Evolutionary conservation across 208 protist genomes (phyloP), one percentile per base, ranked within the genome.

Genomic region (Trypanosoma caninum): DNA sequence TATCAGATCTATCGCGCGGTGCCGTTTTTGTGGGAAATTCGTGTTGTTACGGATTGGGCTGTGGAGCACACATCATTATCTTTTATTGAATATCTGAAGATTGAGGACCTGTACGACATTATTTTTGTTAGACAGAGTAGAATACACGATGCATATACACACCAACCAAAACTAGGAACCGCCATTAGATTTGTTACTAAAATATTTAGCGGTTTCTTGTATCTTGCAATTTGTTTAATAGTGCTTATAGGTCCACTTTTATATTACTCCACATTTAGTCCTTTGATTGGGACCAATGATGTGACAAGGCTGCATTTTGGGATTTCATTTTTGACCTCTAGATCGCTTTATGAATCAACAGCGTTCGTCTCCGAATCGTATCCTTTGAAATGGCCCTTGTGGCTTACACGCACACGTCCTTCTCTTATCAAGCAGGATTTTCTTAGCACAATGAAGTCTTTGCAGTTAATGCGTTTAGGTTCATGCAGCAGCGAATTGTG

Each of bases 261-360:
- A 18, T 96, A 93, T 72, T 96, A 90, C 64, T 93, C 87, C 31
- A 88, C 84, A 25, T 84, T 91, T 69, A 93, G 89, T 69, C 87
- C 90, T 2, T 83, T 73, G 16, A 69, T 88, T 22, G 55, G 46
- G 31, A 55, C 59, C 28, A 94, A 87, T 59, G 34, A 35, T 5
- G 81, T 84, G 9, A 62, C 51, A 28, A 42, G 77, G 54, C 31
- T 88, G 25, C 50, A 47, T 16, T 33, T 89, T 13, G 55, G 48
- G 28, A 59, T 91, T 23, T 80, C 73, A 25, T 84, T 94, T 56
- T 79, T 76, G 44, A 74, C 72, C 23, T 75, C 70, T 20, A 40
- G 73, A 34, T 48, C 63, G 10, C 83, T 91, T 56, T 93, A 82
- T 60, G 10, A 64, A 13, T 76, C 76, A n/a, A 69, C 70, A 14